Evolutionary conservation across 2,329 filamentous ascomycete genomes (phyloP), one percentile per base, ranked within the genome.

Genomic region (Xylariaceae sp.): DNA sequence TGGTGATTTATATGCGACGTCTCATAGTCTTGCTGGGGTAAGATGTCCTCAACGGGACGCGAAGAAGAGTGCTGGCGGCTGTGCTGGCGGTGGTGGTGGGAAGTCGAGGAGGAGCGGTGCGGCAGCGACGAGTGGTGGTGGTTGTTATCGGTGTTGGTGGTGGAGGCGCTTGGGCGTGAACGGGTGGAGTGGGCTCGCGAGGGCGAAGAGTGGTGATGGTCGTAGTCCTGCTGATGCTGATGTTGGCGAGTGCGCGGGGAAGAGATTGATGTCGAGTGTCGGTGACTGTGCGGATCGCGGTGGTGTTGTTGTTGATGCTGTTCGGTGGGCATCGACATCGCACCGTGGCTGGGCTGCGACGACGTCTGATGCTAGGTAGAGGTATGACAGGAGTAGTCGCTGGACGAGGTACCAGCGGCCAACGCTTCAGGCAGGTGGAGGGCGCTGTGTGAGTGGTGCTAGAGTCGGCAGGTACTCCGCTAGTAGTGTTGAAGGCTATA

Each of bases 11-110:
- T 69, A 73, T 85, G 85, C 61, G 78, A 75, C 61, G 84, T 79
- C 71, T 92, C 89, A 74, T 84, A 85, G 70, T 94, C 88, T 68
- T 85, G 77, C 62, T 86, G 82, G 47, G 73, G 71, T 45, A 72
- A 60, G 39, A 71, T 59, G 48, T 78, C 71, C 55, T 75, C 71
- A 42, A 69, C 62, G 52, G 72, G 68, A 54, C 71, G 72, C 39
- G 71, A 71, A 22, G 72, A 72, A 33, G 72, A 71, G 43, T 58
- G 58, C 47, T 67, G 66, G 60, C 64, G 68, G 57, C 65, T 68
- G 51, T 68, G 69, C 58, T 70, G 68, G 47, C 65, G 71, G 53
- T 66, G 65, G 52, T 61, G 62, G 45, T 61, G 67, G 56, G 60
- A 60, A 44, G 56, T 48, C 22, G 62, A 65, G 31, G 54, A 49